Conservation (phyloP, 129 eudicot species). For the Escallonia herrerae region DNA sequence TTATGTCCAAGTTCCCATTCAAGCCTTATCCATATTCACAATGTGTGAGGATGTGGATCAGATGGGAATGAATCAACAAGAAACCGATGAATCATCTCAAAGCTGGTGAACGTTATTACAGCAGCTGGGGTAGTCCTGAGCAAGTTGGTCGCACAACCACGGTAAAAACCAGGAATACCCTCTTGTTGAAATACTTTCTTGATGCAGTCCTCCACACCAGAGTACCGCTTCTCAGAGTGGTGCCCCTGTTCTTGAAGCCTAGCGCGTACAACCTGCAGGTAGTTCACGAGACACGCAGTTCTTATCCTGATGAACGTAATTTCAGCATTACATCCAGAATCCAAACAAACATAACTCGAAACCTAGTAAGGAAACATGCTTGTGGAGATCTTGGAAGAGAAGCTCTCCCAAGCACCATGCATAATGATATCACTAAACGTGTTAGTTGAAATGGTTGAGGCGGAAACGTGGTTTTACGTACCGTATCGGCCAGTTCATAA, state of each 20-base stretch:
- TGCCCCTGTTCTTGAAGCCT: conserved; percentile 98
- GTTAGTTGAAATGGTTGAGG: no score
- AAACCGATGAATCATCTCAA: conserved; percentile 93
- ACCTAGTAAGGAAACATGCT: no score
- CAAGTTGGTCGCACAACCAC: conserved; percentile 93
- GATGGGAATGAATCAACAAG: conserved; percentile 48
- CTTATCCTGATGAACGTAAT: no score
- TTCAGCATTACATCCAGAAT: no score
- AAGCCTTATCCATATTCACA: conserved; percentile 27
- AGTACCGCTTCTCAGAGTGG: conserved; percentile 81
- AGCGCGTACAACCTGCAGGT: conserved; percentile 72
- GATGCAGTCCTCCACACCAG: conserved; percentile 80
- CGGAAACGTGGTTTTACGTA: no score
- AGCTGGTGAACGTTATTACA: conserved; percentile 90
- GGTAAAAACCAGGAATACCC: conserved; percentile 82
- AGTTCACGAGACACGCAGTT: background rate
- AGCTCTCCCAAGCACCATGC: no score
- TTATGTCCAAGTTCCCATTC: no score
- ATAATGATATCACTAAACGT: no score
- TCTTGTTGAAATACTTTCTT: conserved; percentile 63
- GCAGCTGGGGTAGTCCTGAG: conserved; percentile 94
- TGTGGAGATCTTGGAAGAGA: no score
- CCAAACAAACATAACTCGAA: no score
- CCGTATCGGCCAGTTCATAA: no score
- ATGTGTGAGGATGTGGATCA: conserved; percentile 57